Evolutionary conservation across 371 early-diverging fungal species (phyloP).

Genomic region (Phascolomyces articulosus): DNA sequence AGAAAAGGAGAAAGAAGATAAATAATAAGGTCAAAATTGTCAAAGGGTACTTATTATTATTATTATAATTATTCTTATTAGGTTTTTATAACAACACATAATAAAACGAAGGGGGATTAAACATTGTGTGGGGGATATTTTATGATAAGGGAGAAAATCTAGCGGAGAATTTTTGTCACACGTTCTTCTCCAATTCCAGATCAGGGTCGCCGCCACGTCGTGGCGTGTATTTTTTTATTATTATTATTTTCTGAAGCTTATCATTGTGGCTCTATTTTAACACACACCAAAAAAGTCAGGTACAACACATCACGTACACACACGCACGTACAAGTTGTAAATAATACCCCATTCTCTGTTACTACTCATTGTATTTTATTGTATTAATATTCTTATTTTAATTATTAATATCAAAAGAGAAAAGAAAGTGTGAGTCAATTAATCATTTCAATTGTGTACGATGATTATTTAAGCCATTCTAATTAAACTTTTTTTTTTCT

Average conservation of each 20-base stretch:
- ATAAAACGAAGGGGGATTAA: too few relatives aligned
- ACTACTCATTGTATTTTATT: neutral
- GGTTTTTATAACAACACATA: too few relatives aligned
- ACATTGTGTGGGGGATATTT: neutral
- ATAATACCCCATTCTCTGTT: neutral
- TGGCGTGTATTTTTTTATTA: neutral
- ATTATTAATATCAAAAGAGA: too few relatives aligned
- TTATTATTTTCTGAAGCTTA: constrained; percentile 1
- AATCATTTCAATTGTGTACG: neutral
- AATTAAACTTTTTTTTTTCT: neutral
- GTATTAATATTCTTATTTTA: too few relatives aligned
- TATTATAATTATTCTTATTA: too few relatives aligned
- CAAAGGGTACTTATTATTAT: too few relatives aligned
- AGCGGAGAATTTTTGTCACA: constrained; percentile 1
- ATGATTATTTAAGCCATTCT: neutral
- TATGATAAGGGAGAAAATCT: neutral
- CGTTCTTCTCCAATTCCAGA: neutral
- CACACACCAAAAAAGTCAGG: neutral
- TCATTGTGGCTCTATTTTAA: constrained; percentile 8
- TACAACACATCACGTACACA: neutral
- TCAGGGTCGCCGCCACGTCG: constrained; percentile 12
- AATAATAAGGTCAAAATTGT: too few relatives aligned
- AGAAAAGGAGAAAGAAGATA: too few relatives aligned
- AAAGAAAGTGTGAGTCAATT: too few relatives aligned
- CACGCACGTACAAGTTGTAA: too few relatives aligned